Percentiles rank a stretch among this genome's conserved stretches.
Evolutionary conservation across 495 filamentous ascomycete genomes (phyloP).

Genomic region (Hypoxylon subgilvum): DNA sequence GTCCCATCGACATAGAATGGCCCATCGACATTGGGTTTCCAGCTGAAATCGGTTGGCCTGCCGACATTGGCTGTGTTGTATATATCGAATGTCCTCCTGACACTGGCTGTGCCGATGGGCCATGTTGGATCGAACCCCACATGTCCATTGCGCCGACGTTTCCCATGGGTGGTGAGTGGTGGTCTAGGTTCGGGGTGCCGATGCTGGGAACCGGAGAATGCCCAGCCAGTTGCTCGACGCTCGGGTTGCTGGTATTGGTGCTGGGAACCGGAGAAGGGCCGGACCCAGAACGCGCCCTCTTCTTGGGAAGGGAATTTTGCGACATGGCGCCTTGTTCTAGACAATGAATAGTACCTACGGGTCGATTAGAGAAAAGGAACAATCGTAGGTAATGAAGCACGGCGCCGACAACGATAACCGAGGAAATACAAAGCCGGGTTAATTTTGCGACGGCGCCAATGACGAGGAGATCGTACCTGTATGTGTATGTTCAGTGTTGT

Average conservation of each 20-base stretch:
- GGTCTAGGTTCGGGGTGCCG: constrained; percentile 69
- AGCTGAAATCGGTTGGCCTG: constrained; percentile 57
- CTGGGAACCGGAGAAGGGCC: constrained; percentile 82
- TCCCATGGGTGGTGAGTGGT: constrained; percentile 58
- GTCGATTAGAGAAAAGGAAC: constrained; percentile 18
- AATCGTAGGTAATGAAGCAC: too few species aligned
- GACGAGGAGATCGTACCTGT: constrained; percentile 25
- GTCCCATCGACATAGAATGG: too few species aligned
- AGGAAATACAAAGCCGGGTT: background rate
- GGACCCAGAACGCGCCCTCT: constrained; percentile 76
- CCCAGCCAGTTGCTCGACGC: too few species aligned
- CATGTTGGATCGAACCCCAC: constrained; percentile 56
- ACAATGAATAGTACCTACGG: constrained; percentile 27
- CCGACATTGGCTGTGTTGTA: too few species aligned
- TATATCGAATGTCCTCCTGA: constrained; percentile 50
- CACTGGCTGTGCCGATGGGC: too few species aligned
- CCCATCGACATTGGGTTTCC: too few species aligned
- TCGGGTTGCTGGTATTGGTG: constrained; percentile 66
- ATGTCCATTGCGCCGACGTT: constrained; percentile 61
- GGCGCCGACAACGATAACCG: too few species aligned
- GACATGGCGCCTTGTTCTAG: constrained; percentile 35
- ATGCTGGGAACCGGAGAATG: constrained; percentile 79
- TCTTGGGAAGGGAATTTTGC: constrained; percentile 53
- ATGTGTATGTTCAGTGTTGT: constrained; percentile 41
- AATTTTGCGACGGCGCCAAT: background rate